phyloP scores from a whole-genome alignment of 768 basidiomycete genomes.

The Dentipellis fragilis region DNA sequence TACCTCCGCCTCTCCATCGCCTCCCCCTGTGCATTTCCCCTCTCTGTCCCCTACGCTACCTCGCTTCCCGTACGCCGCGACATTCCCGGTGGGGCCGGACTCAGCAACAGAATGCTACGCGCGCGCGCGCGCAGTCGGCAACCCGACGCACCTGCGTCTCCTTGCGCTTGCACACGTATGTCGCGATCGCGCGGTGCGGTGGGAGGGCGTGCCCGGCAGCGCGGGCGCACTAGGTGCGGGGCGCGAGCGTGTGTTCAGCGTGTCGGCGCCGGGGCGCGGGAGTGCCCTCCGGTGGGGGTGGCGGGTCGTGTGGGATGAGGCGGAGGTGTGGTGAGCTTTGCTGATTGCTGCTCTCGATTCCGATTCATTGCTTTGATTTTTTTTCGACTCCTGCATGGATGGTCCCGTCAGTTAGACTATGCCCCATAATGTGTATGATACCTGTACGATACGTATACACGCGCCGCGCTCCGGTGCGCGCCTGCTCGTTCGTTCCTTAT shows the following conservation, averaged over 20 bases:
- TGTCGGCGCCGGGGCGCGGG: conserved; percentile 3
- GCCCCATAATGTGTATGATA: conserved; percentile 1
- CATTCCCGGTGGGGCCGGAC: conserved; percentile 5
- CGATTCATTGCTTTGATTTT: conserved; percentile 1
- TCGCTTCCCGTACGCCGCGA: conserved; percentile 9
- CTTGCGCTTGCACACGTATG: conserved; percentile 53
- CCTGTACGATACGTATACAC: neutral
- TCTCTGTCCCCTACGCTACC: conserved; percentile 12
- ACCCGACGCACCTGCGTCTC: conserved; percentile 48
- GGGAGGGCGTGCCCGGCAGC: conserved; percentile 30
- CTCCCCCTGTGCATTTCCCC: conserved; percentile 22
- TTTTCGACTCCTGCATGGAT: neutral
- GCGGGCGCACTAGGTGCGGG: conserved; percentile 4
- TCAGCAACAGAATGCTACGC: conserved; percentile 18
- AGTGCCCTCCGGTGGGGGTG: conserved; percentile 14
- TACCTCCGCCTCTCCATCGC: conserved; percentile 24
- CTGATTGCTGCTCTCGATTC: neutral
- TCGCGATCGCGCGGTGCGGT: conserved; percentile 18
- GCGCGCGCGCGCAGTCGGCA: conserved; percentile 48
- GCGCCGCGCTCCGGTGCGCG: neutral
- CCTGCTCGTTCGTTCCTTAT: neutral
- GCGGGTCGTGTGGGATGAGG: conserved; percentile 10
- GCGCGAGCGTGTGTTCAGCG: conserved; percentile 8
- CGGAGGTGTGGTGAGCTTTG: neutral
- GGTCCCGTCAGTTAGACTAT: conserved; percentile 2